A percentile compares a stretch with the other conserved stretches of the same genome.
Conservation (phyloP, 306 rosid genomes). For the Prunus davidiana region DNA sequence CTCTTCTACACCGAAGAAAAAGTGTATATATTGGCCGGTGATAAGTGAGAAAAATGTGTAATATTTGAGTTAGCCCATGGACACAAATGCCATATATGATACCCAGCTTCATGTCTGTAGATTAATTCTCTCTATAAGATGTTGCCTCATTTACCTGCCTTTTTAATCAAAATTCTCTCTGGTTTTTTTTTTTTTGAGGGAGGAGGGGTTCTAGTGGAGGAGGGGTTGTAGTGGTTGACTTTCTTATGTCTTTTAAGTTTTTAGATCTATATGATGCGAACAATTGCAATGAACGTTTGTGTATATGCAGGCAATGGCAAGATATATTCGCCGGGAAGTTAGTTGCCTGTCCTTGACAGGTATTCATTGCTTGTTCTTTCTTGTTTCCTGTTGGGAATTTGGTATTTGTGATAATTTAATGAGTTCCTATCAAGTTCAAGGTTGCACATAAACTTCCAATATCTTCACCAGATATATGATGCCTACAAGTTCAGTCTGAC, state of each 20-base stretch:
- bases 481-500: constrained; percentile 12
- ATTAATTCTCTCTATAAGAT: not conserved
- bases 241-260: not conserved
- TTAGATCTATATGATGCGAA: not conserved
- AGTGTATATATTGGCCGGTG: not conserved
- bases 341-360: constrained; percentile 87
- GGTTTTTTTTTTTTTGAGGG: not conserved
- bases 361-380: constrained; percentile 14
- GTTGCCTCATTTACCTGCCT: not conserved
- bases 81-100: not conserved
- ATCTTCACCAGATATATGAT: not conserved
- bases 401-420: not conserved
- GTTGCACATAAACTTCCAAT: not conserved
- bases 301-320: constrained; percentile 71
- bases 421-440: not conserved
- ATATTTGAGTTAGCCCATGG: not conserved
- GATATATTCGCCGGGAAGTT: constrained; percentile 77
- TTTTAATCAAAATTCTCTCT: not conserved
- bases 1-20: constrained; percentile 2
- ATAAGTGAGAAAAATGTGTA: no score
- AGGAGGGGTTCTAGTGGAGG: not conserved
- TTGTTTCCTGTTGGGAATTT: not conserved
- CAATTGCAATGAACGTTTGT: constrained; percentile 16
- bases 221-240: not conserved
- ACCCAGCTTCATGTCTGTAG: not conserved